Evolutionary conservation across 805 yeast genomes (phyloP).

Genomic region (Starmera dryadoides): DNA sequence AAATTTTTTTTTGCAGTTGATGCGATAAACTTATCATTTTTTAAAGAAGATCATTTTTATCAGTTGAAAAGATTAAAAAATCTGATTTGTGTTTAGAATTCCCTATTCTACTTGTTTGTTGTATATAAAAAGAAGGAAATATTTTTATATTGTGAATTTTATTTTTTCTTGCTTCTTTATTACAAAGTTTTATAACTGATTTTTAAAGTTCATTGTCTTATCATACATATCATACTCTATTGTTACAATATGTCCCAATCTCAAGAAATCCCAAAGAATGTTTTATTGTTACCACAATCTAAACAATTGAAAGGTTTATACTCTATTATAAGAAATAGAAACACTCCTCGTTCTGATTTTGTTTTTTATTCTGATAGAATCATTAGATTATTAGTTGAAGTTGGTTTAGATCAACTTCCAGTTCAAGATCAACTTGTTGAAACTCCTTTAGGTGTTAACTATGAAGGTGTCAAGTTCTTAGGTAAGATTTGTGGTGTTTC

Average conservation of each 20-base stretch:
- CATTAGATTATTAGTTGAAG: constrained; percentile 89
- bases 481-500: constrained; percentile 98
- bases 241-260: neutral
- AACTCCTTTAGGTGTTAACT: constrained; percentile 71
- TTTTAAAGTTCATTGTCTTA: too few species aligned
- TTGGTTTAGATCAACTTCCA: constrained; percentile 90
- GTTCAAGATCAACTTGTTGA: constrained; percentile 60
- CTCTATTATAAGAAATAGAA: constrained; percentile 80
- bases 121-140: too few species aligned
- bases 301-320: constrained; percentile 84
- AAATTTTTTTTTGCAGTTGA: too few species aligned
- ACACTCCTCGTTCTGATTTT: constrained; percentile 83
- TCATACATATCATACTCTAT: too few species aligned
- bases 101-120: too few species aligned
- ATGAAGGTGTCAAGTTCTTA: constrained; percentile 70
- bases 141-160: too few species aligned
- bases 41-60: too few species aligned
- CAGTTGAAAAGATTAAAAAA: too few species aligned
- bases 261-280: constrained; percentile 35
- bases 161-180: too few species aligned
- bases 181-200: too few species aligned
- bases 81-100: too few species aligned
- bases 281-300: constrained; percentile 72
- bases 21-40: neutral
- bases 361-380: constrained; percentile 94